phyloP scores from a whole-genome alignment of 805 yeast genomes.

The Cyberlindnera galapagoensis region DNA sequence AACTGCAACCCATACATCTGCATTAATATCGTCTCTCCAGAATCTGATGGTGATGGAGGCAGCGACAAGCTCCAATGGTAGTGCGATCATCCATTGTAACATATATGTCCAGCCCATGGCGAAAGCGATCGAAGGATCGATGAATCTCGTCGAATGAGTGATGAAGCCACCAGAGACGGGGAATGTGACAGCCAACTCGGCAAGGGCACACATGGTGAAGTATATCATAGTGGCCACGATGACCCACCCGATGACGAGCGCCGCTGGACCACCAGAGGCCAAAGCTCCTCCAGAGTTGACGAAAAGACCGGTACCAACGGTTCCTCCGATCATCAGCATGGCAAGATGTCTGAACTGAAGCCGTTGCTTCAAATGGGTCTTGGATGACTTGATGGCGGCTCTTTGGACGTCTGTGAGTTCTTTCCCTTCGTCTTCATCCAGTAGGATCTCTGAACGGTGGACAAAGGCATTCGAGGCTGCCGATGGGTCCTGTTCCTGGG shows the following conservation, averaged over 20 bases:
- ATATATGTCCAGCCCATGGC: constrained; percentile 47
- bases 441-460: constrained; percentile 6
- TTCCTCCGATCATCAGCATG: constrained; percentile 80
- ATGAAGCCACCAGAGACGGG: constrained; percentile 50
- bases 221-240: constrained; percentile 52
- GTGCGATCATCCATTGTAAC: constrained; percentile 46
- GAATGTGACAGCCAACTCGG: constrained; percentile 46
- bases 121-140: constrained; percentile 50
- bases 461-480: constrained; percentile 10
- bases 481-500: constrained; percentile 10
- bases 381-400: constrained; percentile 26
- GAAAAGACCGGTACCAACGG: constrained; percentile 73
- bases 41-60: constrained; percentile 50
- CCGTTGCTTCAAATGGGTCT: constrained; percentile 24
- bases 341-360: constrained; percentile 52
- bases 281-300: constrained; percentile 73
- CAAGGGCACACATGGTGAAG: constrained; percentile 49
- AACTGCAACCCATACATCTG: constrained; percentile 56
- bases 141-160: constrained; percentile 42
- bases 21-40: constrained; percentile 41
- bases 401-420: constrained; percentile 10
- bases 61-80: constrained; percentile 54
- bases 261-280: constrained; percentile 64
- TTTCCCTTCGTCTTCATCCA: constrained; percentile 3
- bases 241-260: constrained; percentile 38